Conservation (phyloP, 1,284 basidiomycete species). For the Ceratobasidium sp. region DNA sequence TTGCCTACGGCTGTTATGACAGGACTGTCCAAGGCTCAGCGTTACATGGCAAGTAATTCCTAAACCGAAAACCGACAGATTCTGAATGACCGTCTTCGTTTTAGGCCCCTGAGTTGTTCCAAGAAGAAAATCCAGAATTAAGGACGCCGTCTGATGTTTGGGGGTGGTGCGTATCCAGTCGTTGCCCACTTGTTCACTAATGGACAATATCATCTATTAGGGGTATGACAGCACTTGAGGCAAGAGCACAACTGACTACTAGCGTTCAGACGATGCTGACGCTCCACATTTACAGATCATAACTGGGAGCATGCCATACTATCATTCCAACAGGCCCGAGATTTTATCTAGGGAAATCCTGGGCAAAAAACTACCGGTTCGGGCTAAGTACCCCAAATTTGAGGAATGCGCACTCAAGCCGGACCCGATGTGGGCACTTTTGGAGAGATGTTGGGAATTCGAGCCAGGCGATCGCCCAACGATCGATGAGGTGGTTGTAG, state of each 20-base stretch:
- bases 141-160: slow-evolving; percentile 3
- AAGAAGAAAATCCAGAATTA: not conserved
- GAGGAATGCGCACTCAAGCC: not conserved
- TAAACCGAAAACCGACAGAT: too few relatives aligned
- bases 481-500: not conserved
- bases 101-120: slow-evolving; percentile 21
- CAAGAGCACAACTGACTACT: not conserved
- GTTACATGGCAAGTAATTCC: slow-evolving; percentile 3
- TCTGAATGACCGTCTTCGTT: not conserved
- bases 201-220: not conserved
- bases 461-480: not conserved
- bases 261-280: not conserved
- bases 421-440: slow-evolving; percentile 5
- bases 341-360: not conserved
- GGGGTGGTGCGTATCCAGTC: not conserved
- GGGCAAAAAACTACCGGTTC: not conserved
- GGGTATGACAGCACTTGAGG: slow-evolving; percentile 13
- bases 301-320: not conserved
- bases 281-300: slow-evolving; percentile 1
- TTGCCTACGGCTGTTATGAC: slow-evolving; percentile 10
- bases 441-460: not conserved
- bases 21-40: not conserved
- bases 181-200: not conserved
- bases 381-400: not conserved
- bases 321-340: not conserved